Evolutionary conservation across 1,284 basidiomycete species (phyloP), one percentile per base, ranked within the genome.

Genomic region (Phylloporus sp.): DNA sequence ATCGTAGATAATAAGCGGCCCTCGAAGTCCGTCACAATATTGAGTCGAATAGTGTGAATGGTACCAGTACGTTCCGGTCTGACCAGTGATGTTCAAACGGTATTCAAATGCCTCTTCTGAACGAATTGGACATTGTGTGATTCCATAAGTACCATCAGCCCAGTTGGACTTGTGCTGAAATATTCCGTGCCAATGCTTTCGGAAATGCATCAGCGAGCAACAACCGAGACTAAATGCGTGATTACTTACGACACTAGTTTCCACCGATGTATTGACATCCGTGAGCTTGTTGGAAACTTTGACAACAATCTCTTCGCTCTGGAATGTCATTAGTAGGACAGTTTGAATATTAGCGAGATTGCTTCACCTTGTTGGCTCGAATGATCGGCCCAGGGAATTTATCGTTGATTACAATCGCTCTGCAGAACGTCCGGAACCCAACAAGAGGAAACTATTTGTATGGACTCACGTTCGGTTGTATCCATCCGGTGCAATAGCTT

Each of bases 11-110:
- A 81, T 73, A 5, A 75, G 56, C 3, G 78, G 75, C 2, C 85
- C 85, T 52, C 83, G 78, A 29, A 84, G 75, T 19, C 83, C 83
- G 68, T 85, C 83, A 60, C 81, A 83, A 65, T 84, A 83, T 39
- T 73, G 72, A 29, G 67, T 66, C 11, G 58, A 47, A 61, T 68
- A 72, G 52, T 74, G 73, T 17, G 75, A 76, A 35, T 76, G 75
- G 59, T 76, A 76, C 75, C 75, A 76, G 39, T 69, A 77, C 5
- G 75, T 74, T 32, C 75, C 70, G 4, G 67, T 70, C 45, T 75
- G 74, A n/a, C 63, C 59, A 11, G 63, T 66, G n/a, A 65, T 63
- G 14, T 61, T 61, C 55, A 77, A 74, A 15, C 63, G 27, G 20
- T 77, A 66, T 39, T 67, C 35, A 61, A 74, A 77, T 7, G 70